These are phyloP conservation scores for Magnusiomyces magnusii DNA, from an alignment of 1,139 yeast genomes.

Conservation along the genomic window DNA sequence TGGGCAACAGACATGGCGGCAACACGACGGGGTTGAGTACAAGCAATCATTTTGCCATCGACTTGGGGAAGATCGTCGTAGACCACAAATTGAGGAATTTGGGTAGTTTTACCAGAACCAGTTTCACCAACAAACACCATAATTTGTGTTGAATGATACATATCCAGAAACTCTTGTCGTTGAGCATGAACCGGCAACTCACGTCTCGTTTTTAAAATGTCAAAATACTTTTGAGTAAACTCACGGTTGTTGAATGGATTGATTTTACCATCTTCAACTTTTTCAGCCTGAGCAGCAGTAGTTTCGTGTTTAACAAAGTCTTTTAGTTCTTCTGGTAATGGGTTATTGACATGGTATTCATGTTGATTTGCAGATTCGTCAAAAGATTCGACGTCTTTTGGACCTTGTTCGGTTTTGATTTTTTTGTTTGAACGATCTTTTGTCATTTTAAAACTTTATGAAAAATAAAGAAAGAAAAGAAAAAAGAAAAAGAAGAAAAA, in stretches of 20 bases:
- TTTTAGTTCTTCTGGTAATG: slow-evolving; percentile 11
- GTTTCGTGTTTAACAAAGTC: slow-evolving; percentile 40
- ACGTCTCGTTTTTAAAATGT: slow-evolving; percentile 68
- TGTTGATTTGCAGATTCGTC: neutral
- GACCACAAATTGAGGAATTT: slow-evolving; percentile 90
- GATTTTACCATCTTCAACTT: slow-evolving; percentile 51
- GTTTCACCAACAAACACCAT: slow-evolving; percentile 99
- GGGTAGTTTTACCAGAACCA: slow-evolving; percentile 97
- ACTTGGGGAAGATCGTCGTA: slow-evolving; percentile 88
- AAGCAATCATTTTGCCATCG: slow-evolving; percentile 74
- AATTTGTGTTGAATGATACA: slow-evolving; percentile 82
- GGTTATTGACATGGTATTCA: neutral
- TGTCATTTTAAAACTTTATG: neutral
- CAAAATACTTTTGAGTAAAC: slow-evolving; percentile 60
- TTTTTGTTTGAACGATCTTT: slow-evolving; percentile 22
- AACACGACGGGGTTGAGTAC: slow-evolving; percentile 97
- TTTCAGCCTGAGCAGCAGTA: slow-evolving; percentile 60
- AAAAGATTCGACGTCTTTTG: slow-evolving; percentile 5
- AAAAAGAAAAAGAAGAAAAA: neutral
- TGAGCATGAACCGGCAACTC: slow-evolving; percentile 93
- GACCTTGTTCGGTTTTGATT: slow-evolving; percentile 10
- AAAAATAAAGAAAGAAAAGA: neutral
- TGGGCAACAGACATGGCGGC: slow-evolving; percentile 98
- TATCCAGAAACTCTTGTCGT: slow-evolving; percentile 74
- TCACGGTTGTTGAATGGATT: slow-evolving; percentile 75